Base-by-base conservation (phyloP, 2,329 filamentous ascomycete species). In the Endothia cerciana region DNA sequence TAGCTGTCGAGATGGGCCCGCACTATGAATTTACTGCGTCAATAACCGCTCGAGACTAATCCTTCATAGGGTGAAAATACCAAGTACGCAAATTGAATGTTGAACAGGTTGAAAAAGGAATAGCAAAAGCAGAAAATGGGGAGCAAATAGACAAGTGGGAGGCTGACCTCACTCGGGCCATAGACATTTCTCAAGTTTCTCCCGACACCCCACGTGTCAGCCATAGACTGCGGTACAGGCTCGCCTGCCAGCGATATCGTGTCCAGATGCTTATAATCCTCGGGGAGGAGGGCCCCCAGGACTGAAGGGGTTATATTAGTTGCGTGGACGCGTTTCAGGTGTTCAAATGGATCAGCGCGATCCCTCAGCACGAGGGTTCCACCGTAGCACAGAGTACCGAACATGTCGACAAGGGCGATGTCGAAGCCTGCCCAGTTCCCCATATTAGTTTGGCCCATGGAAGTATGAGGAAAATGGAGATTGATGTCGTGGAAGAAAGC, bases 301-400 rank as follows among this genome's bases (percentile, higher is more conserved):
- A 58, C 56, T 36, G 56, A 58, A 13, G 56, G 56, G 8, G 56
- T 58, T 19, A 58, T 28, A 58, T 58, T 58, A 41, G 62, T 57
- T 15, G 65, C 60, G n/a, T 67, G 53, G 38, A 65, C 65, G 40
- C 53, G 56, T 8, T 67, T 58, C n/a, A 69, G 41, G 47, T 69
- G 68, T 30, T 63, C 57, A 19, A 67, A 67, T 15, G 68, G 65
- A 30, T 69, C 60, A 28, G 51, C 45, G 5, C 55, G 41, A 51
- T 69, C 68, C 33, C 67, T 67, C 10, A 69, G 58, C n/a, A 69
- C 68, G 11, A 67, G 65, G 11, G 65, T 69, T 17, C 58, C 68
- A 28, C 68, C 68, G 51, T 69, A 65, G 38, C 68, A 67, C 13
- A 69, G 65, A 8, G 60, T 58, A 30, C 56, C 38, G 22, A 58